These are phyloP conservation scores for Nyctanthes arbortristis DNA, from an alignment of 257 asterid genomes.

Conservation along the genomic window DNA sequence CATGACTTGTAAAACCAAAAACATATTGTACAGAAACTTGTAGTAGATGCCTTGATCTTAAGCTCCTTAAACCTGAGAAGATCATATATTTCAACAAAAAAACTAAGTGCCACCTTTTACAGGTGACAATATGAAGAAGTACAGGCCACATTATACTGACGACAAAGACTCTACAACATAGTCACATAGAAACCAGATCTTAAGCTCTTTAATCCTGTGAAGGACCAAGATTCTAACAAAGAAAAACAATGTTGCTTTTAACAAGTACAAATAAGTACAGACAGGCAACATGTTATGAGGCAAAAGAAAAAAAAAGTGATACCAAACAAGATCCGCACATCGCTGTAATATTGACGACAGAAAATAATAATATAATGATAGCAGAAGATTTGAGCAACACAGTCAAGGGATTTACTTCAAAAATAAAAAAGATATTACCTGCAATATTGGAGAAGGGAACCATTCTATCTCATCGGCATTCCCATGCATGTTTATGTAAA, in stretches of 20 bases:
- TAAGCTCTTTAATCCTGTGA: background rate
- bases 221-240: background rate
- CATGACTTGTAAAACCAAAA: background rate
- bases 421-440: constrained; percentile 54
- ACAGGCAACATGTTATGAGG: background rate
- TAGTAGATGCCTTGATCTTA: background rate
- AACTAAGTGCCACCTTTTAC: background rate
- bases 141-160: background rate
- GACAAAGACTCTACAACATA: background rate
- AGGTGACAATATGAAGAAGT: background rate
- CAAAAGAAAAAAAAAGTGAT: background rate
- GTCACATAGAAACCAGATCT: background rate
- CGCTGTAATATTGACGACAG: background rate
- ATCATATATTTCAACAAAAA: background rate
- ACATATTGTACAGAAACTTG: background rate
- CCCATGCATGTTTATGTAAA: constrained; percentile 82
- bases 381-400: background rate
- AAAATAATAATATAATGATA: background rate
- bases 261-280: background rate
- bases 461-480: constrained; percentile 81
- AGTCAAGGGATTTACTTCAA: constrained; percentile 20
- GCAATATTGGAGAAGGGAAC: constrained; percentile 94
- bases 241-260: background rate
- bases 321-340: background rate
- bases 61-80: background rate